phyloP scores from a whole-genome alignment of 345 rosid species.

The Excoecaria agallocha region DNA sequence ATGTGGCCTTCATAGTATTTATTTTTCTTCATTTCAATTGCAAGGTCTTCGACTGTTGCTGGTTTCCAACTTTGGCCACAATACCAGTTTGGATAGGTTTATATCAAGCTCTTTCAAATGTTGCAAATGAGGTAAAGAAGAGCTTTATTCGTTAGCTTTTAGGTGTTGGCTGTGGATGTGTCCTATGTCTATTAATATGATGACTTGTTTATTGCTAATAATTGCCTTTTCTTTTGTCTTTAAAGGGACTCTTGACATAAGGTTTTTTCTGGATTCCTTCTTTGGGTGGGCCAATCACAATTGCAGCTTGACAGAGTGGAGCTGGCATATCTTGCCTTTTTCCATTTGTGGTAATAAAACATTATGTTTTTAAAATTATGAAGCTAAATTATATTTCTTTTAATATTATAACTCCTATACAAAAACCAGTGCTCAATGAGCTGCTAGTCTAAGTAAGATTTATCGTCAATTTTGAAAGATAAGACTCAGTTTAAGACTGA shows the following conservation, averaged over 20 bases:
- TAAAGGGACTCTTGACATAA: conserved; percentile 82
- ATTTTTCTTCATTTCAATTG: not conserved
- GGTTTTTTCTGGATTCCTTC: conserved; percentile 99
- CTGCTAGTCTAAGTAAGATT: not conserved
- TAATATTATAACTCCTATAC: conserved; percentile 1
- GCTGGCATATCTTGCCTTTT: conserved; percentile 93
- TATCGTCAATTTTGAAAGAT: not conserved
- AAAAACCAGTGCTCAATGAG: not conserved
- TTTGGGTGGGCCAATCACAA: conserved; percentile 86
- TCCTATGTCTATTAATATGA: not conserved
- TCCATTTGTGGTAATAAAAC: conserved; percentile 82
- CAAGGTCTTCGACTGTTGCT: not conserved
- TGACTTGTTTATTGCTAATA: conserved; percentile 18
- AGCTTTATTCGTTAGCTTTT: conserved; percentile 4
- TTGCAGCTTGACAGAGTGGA: conserved; percentile 98
- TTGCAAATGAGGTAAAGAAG: conserved; percentile 82
- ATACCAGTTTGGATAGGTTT: conserved; percentile 98
- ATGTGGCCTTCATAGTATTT: not conserved
- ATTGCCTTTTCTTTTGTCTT: conserved; percentile 13
- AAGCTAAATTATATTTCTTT: conserved; percentile 2
- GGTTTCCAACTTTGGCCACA: conserved; percentile 50
- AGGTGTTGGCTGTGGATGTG: not conserved
- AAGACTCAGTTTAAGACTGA: not conserved
- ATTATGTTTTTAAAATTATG: conserved; percentile 12
- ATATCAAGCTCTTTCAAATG: conserved; percentile 93